These are phyloP conservation scores for Pseudofabraea citricarpa DNA, from an alignment of 2,329 filamentous ascomycete genomes.

Conservation along the genomic window DNA sequence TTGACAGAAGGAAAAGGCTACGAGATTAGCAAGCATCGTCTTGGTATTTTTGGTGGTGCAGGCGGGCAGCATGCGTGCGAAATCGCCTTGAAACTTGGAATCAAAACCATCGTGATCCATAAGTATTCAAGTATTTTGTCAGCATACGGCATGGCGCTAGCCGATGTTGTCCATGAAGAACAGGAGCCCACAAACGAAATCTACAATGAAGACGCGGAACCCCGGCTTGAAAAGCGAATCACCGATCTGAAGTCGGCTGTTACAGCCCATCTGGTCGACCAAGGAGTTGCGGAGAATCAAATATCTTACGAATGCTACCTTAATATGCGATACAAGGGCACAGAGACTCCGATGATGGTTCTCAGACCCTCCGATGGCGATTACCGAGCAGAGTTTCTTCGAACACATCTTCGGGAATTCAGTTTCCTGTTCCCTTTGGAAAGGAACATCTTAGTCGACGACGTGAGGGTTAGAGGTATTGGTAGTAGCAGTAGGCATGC, in stretches of 20 bases:
- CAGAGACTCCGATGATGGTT: conserved; percentile 84
- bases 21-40: conserved; percentile 77
- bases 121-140: conserved; percentile 83
- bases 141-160: conserved; percentile 86
- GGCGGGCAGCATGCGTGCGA: conserved; percentile 86
- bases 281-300: conserved; percentile 69
- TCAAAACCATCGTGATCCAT: conserved; percentile 79
- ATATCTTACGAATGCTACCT: conserved; percentile 85
- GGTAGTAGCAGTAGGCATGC: conserved; percentile 34
- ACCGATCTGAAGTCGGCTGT: conserved; percentile 70
- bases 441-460: conserved; percentile 80
- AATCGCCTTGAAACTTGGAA: conserved; percentile 77
- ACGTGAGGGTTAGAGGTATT: conserved; percentile 79
- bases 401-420: conserved; percentile 84
- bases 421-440: conserved; percentile 73
- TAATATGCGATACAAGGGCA: conserved; percentile 86
- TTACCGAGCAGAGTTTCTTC: conserved; percentile 75
- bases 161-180: conserved; percentile 87
- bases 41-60: conserved; percentile 86
- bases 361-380: conserved; percentile 61
- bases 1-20: conserved; percentile 88
- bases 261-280: conserved; percentile 56
- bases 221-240: conserved; percentile 65
- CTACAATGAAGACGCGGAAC: conserved; percentile 42
- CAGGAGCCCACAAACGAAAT: conserved; percentile 66